These are phyloP conservation scores for Citrullus mucosospermus DNA, from an alignment of 306 rosid species.

Conservation along the genomic window DNA sequence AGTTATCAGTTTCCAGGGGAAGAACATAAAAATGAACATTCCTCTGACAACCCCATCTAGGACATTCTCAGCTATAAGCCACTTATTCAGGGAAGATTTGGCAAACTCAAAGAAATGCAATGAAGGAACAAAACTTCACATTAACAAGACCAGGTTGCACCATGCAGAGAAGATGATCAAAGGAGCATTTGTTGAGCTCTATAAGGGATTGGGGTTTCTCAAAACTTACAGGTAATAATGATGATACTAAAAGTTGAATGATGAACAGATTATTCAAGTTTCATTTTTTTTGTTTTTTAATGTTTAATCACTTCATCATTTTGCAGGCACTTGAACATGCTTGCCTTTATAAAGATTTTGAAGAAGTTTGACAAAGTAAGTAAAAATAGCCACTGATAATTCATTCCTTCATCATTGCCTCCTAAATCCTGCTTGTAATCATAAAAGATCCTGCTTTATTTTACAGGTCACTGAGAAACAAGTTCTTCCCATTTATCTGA, in stretches of 20 bases:
- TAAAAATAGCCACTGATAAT: constrained; percentile 7
- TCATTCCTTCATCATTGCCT: constrained; percentile 1
- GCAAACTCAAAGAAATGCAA: constrained; percentile 58
- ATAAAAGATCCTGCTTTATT: not conserved
- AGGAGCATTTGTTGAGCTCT: constrained; percentile 86
- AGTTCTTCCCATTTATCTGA: constrained; percentile 79
- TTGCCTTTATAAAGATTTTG: constrained; percentile 81
- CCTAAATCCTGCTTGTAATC: not conserved
- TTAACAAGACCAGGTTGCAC: constrained; percentile 60
- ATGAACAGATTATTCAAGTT: not conserved
- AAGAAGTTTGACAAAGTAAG: constrained; percentile 96
- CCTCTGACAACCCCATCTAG: constrained; percentile 82
- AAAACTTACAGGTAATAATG: constrained; percentile 72
- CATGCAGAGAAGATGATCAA: constrained; percentile 94
- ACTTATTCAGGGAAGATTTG: constrained; percentile 74
- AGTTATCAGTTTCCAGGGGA: constrained; percentile 55
- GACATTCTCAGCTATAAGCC: constrained; percentile 81
- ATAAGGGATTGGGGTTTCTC: constrained; percentile 83
- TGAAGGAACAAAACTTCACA: constrained; percentile 51
- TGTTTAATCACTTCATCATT: constrained; percentile 8
- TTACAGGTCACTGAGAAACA: constrained; percentile 77
- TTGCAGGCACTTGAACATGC: constrained; percentile 88
- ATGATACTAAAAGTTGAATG: not conserved
- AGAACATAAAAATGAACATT: constrained; percentile 75
- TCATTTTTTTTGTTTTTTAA: not conserved